Conservation (phyloP, 352 stramenopile species). For the Pythium oligandrum region DNA sequence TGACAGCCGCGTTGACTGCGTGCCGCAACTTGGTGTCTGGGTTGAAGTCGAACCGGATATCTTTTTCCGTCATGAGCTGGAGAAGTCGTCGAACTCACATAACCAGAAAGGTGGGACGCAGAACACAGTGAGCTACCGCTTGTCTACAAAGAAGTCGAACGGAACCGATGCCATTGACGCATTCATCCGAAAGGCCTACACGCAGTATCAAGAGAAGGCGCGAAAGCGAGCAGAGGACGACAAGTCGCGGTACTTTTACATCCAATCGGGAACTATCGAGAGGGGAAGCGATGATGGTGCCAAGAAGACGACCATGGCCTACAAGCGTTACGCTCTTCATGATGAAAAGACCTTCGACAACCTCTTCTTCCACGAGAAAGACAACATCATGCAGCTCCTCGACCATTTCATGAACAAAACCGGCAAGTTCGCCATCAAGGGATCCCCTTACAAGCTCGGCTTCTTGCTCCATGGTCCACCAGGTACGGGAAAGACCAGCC, state of each 20-base stretch:
- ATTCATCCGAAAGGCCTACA: constrained; percentile 27
- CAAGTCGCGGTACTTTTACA: constrained; percentile 38
- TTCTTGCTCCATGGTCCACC: constrained; percentile 73
- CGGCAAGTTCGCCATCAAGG: constrained; percentile 66
- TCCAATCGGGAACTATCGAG: constrained; percentile 11
- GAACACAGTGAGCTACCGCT: constrained; percentile 19
- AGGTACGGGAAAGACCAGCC: constrained; percentile 71
- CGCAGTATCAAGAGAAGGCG: constrained; percentile 21
- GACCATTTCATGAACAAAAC: constrained; percentile 41
- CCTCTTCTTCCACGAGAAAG: constrained; percentile 73
- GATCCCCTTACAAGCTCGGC: constrained; percentile 70
- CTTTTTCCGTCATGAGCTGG: constrained; percentile 39
- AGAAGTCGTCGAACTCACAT: constrained; percentile 8
- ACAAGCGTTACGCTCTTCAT: constrained; percentile 57
- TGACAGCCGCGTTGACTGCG: no score
- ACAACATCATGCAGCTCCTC: constrained; percentile 37
- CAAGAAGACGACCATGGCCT: constrained; percentile 2
- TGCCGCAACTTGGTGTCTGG: constrained; percentile 39
- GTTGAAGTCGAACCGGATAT: constrained; percentile 35
- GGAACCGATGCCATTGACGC: constrained; percentile 27
- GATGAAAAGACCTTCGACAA: constrained; percentile 75
- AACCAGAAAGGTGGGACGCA: constrained; percentile 11
- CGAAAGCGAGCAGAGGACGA: constrained; percentile 18
- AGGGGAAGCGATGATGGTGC: not conserved
- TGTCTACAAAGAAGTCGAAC: constrained; percentile 14